These are phyloP conservation scores for Talaromyces marneffei DNA, from an alignment of 2,329 filamentous ascomycete genomes.

Conservation along the genomic window DNA sequence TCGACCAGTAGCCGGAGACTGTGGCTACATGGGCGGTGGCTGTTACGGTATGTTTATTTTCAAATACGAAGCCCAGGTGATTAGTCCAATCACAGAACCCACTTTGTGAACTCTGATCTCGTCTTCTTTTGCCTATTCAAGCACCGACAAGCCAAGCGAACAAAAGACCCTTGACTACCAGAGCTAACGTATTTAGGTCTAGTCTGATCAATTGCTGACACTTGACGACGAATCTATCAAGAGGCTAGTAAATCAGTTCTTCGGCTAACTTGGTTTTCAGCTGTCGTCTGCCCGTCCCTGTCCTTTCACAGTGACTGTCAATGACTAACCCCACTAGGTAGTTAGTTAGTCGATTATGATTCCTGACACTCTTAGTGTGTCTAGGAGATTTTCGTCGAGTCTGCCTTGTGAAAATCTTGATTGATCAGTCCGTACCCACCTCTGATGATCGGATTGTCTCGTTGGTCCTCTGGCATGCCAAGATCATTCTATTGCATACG, in stretches of 20 bases:
- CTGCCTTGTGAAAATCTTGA: slow-evolving; percentile 6
- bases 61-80: slow-evolving; percentile 1
- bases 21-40: slow-evolving; percentile 7
- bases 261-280: slow-evolving; percentile 5
- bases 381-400: background rate
- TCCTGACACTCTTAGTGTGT: background rate
- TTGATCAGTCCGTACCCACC: background rate
- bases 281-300: background rate
- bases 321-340: background rate
- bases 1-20: background rate
- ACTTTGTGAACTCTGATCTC: background rate
- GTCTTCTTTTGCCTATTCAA: background rate
- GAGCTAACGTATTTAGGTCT: background rate
- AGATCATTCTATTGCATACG: background rate
- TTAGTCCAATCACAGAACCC: background rate
- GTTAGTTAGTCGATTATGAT: background rate
- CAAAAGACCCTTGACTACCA: background rate
- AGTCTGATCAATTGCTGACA: background rate
- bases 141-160: background rate
- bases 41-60: background rate
- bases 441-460: background rate
- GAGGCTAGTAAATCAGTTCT: background rate
- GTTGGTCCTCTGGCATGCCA: background rate
- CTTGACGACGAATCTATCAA: background rate
- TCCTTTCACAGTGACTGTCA: background rate